Conservation (phyloP, 1,139 yeast species). For the Meyerozyma elateridarum region DNA sequence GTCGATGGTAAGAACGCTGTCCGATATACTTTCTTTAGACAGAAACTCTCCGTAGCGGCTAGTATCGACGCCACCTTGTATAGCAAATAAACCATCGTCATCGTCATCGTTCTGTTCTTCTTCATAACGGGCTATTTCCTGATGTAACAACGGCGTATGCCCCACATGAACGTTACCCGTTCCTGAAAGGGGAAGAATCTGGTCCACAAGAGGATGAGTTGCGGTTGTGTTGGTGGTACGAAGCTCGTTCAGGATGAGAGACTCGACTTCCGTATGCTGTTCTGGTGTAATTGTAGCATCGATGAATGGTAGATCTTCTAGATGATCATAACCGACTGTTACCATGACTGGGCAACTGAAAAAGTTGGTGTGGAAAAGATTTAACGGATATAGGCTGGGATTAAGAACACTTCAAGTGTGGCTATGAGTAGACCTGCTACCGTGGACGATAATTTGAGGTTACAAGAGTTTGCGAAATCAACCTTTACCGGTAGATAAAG, state of each 20-base stretch:
- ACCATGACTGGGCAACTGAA: too few relatives aligned
- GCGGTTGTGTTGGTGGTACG: background rate
- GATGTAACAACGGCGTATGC: slow-evolving; percentile 18
- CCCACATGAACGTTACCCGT: too few relatives aligned
- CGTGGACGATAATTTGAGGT: too few relatives aligned
- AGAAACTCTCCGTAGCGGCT: slow-evolving; percentile 23
- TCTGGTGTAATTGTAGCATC: background rate
- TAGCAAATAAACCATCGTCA: slow-evolving; percentile 13
- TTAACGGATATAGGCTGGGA: too few relatives aligned
- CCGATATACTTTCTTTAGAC: slow-evolving; percentile 9
- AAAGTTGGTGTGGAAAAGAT: too few relatives aligned
- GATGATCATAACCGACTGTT: background rate
- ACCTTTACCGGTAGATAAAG: too few relatives aligned
- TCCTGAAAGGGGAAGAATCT: slow-evolving; percentile 9
- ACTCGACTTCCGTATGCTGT: background rate
- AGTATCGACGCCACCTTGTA: slow-evolving; percentile 26
- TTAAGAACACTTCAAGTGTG: too few relatives aligned
- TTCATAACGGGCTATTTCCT: slow-evolving; percentile 30
- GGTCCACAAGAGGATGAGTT: slow-evolving; percentile 9
- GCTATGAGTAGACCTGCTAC: too few relatives aligned
- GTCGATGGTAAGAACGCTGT: slow-evolving; percentile 13
- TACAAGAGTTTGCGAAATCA: too few relatives aligned
- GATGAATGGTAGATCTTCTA: slow-evolving; percentile 1
- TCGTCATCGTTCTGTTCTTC: slow-evolving; percentile 19
- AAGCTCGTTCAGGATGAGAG: background rate